Evolutionary conservation across 305 asterid species (phyloP), one percentile per base, ranked within the genome.

Genomic region (Caryopteris hybrid): DNA sequence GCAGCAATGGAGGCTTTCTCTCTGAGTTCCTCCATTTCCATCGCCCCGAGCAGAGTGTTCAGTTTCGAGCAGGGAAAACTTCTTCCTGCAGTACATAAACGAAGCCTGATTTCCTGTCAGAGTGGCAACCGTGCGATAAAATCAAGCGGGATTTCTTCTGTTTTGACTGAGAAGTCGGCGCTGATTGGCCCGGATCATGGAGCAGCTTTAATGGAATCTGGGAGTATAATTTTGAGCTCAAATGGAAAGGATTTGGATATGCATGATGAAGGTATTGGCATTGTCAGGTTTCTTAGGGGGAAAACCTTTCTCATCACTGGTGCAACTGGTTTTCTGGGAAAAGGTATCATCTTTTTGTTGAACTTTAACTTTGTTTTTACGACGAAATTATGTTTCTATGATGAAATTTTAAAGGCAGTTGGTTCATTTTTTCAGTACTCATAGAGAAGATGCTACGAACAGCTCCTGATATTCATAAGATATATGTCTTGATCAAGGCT

Each of bases 381-480:
- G 1, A 18, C 14, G 29, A 9, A 34, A 57, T 6, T 17, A 22
- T 20, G 21, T 59, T 18, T 31, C 31, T 11, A 25, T 4, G 16
- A 29, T 56, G 11, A n/a, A 36, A 5, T 17, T 21, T 31, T 21
- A 38, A 33, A 21, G 18, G 41, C 55, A 1, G 13, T 31, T 14
- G 5, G 6, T 8, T 27, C 22, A 18, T 36, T 36, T 48, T 55
- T 61, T 58, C 89, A 94, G 99, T 94, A 74, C 92, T 94, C 53
- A 78, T 94, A 10, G 99, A 94, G 84, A 94, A 94, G 79, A 88
- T 91, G 74, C 78, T 94, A 50, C 53, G 99, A 78, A 86, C 95
- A 55, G 80, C 87, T 52, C 99, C 99, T 48, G 98, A 92, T 81
- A 91, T 90, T 65, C 72, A 72, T 43, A 92, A 79, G 80, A 88